Conservation (phyloP, 2,329 filamentous ascomycete species). For the Aureobasidium sp. region DNA sequence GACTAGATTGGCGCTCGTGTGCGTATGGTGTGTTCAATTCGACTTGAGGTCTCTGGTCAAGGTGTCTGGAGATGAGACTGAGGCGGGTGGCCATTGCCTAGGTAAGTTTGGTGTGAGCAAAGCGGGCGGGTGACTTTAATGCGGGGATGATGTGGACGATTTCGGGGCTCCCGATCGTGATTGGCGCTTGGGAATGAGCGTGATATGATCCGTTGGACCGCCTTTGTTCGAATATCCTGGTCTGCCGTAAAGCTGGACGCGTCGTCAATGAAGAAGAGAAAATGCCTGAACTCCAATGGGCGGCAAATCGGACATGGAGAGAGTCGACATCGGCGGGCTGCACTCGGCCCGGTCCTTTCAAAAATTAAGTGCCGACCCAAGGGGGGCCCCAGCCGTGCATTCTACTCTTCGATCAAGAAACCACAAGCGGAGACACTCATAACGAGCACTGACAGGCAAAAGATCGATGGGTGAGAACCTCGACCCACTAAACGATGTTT, state of each 20-base stretch:
- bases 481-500: neutral
- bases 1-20: constrained; percentile 46
- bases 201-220: neutral
- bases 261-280: neutral
- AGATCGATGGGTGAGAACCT: neutral
- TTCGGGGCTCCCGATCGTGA: neutral
- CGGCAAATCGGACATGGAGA: constrained; percentile 4
- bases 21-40: constrained; percentile 57
- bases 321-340: constrained; percentile 1
- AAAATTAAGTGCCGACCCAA: neutral
- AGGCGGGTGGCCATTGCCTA: constrained; percentile 33
- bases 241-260: neutral
- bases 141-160: neutral
- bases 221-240: neutral
- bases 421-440: neutral
- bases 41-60: constrained; percentile 48
- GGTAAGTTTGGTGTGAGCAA: too few relatives aligned
- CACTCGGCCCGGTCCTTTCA: neutral
- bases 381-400: neutral
- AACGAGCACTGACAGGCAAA: neutral
- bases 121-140: neutral
- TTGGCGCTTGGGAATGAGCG: neutral
- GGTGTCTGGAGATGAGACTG: constrained; percentile 53
- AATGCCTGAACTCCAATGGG: constrained; percentile 3
- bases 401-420: too few relatives aligned